Evolutionary conservation across 352 stramenopile species (phyloP), one percentile per base, ranked within the genome.

Genomic region (Peronospora belbahrii): DNA sequence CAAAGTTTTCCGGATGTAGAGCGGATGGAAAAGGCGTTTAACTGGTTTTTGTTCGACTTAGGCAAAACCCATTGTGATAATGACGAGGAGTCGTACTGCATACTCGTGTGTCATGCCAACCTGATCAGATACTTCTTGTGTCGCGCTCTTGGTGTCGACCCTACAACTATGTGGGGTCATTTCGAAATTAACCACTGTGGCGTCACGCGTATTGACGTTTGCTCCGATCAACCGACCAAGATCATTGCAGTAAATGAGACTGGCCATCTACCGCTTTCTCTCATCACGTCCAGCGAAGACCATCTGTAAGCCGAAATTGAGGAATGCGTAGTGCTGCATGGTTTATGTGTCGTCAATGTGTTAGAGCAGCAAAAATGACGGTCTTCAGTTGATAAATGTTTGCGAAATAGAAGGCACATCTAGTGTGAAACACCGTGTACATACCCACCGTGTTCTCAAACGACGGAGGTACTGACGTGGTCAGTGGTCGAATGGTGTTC

Each of bases 131-230:
- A 78, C 48, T 86, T 92, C 32, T 52, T 92, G 20, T 92, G 80
- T 45, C 75, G 74, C 38, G 75, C 77, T 6, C 59, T 92, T 36
- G 70, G 74, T 9, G 67, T 89, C 11, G 59, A 67, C 15, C 59
- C 80, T 10, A 42, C 57, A 8, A 75, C 69, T 10, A 72, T 70
- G 6, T 92, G 80, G 80, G 77, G 77, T 22, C 74, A 87, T 48
- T 85, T 92, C 36, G 80, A 89, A 58, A 88, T 92, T 57, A 89
- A 92, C 42, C 77, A 92, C 48, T 92, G 80, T 51, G 59, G 77
- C 49, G 65, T 92, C 55, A 87, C 80, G 18, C 75, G 77, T 20
- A 79, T 92, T 35, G 78, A 89, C 31, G 56, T 89, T 10, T 83
- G 72, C 42, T 60, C 56, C 31, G 76, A 84, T 58, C 69, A 70